Evolutionary conservation across 345 rosid genomes (phyloP).

Genomic region (Eucalyptus curtisii): DNA sequence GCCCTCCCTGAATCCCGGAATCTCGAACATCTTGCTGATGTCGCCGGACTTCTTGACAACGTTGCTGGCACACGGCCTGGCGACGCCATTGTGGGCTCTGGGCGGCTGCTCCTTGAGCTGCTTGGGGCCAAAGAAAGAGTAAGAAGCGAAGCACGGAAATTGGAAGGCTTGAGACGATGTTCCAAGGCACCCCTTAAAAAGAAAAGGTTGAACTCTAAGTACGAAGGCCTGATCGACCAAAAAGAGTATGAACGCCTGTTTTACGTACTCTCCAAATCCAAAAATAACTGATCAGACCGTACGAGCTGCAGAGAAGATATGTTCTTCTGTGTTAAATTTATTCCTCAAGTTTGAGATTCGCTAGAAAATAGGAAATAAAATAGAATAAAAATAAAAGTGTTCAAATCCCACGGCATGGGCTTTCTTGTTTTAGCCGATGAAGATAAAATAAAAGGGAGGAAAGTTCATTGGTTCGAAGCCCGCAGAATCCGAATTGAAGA

Average conservation of each 20-base stretch:
- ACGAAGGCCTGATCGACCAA: background rate
- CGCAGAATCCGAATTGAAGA: too few species aligned
- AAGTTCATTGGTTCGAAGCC: too few species aligned
- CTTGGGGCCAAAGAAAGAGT: conserved; percentile 7
- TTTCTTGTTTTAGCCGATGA: too few species aligned
- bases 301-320: background rate
- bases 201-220: background rate
- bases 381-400: too few species aligned
- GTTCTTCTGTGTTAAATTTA: too few species aligned
- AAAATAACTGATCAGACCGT: background rate
- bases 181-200: background rate
- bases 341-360: too few species aligned
- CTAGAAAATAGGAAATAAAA: too few species aligned
- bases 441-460: too few species aligned
- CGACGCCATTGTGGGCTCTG: conserved; percentile 63
- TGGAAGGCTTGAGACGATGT: background rate
- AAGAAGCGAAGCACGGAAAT: background rate
- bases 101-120: conserved; percentile 59
- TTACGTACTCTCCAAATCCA: background rate
- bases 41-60: conserved; percentile 86
- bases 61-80: conserved; percentile 65
- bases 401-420: too few species aligned
- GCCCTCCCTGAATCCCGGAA: conserved; percentile 30
- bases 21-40: conserved; percentile 86
- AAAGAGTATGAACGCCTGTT: background rate